Evolutionary conservation across 2,329 filamentous ascomycete genomes (phyloP).

Genomic region (Drechslerella dactyloides): DNA sequence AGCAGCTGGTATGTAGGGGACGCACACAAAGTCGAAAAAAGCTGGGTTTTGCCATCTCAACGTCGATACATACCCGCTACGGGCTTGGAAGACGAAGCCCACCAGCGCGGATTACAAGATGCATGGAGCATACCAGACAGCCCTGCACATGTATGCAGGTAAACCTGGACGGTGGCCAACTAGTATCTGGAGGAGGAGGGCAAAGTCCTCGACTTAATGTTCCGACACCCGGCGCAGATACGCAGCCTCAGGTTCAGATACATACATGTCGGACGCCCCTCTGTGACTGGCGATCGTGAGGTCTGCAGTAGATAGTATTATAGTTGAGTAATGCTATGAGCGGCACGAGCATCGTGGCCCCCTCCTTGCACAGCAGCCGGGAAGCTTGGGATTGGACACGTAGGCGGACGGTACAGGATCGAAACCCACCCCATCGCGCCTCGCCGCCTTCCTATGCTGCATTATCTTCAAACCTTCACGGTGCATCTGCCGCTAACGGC

Average conservation of each 20-base stretch:
- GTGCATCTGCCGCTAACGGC: no score
- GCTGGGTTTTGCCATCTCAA: background rate
- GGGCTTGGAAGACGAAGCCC: background rate
- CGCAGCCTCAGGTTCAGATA: background rate
- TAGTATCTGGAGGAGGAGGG: background rate
- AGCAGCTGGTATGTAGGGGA: background rate
- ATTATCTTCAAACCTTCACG: background rate
- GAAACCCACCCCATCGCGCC: no score
- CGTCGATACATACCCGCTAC: constrained; percentile 3
- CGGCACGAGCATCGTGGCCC: background rate
- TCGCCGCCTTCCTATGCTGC: background rate
- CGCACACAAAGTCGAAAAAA: background rate
- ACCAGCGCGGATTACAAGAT: background rate
- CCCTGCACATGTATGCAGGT: background rate
- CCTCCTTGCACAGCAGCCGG: background rate
- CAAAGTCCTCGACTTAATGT: background rate
- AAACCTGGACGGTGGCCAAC: no score
- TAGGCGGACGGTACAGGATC: background rate
- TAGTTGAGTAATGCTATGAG: background rate
- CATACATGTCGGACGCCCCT: background rate
- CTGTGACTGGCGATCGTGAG: constrained; percentile 1
- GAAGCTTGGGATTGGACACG: background rate
- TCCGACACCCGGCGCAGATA: background rate
- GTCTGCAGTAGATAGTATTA: background rate
- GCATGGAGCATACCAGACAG: background rate